Conservation (phyloP, 768 basidiomycete genomes). For the Pisolithus albus region DNA sequence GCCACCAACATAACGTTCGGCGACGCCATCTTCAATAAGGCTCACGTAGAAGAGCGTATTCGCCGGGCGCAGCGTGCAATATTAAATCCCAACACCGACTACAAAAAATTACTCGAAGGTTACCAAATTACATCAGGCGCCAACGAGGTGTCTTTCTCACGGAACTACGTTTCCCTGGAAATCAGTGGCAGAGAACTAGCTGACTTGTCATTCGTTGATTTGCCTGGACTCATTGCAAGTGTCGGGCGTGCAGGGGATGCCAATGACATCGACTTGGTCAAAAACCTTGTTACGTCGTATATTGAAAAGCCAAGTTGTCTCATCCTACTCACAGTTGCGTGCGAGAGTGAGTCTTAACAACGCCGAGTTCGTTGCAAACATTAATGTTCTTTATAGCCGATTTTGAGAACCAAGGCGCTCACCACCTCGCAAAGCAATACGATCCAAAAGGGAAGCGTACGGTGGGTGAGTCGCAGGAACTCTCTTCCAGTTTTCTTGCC, state of each 20-base stretch:
- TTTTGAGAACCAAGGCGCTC: slow-evolving; percentile 73
- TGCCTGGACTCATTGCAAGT: slow-evolving; percentile 59
- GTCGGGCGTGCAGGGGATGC: slow-evolving; percentile 42
- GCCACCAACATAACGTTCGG: slow-evolving; percentile 41
- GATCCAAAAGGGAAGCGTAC: slow-evolving; percentile 63
- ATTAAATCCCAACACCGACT: slow-evolving; percentile 42
- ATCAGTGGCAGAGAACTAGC: slow-evolving; percentile 55
- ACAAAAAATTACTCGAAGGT: slow-evolving; percentile 9
- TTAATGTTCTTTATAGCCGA: slow-evolving; percentile 52
- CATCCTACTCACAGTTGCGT: slow-evolving; percentile 58
- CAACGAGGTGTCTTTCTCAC: slow-evolving; percentile 39
- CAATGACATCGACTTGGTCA: slow-evolving; percentile 41
- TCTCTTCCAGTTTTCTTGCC: slow-evolving; percentile 40
- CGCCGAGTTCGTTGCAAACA: slow-evolving; percentile 5
- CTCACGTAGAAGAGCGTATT: slow-evolving; percentile 58
- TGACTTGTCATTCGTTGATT: slow-evolving; percentile 59
- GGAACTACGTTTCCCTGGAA: slow-evolving; percentile 49
- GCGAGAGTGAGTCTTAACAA: slow-evolving; percentile 17
- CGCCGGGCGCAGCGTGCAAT: slow-evolving; percentile 61
- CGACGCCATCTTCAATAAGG: slow-evolving; percentile 40
- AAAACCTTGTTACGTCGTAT: slow-evolving; percentile 16
- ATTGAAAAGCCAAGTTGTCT: slow-evolving; percentile 64
- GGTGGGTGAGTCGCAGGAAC: slow-evolving; percentile 54
- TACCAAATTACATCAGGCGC: slow-evolving; percentile 4
- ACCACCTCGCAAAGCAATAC: slow-evolving; percentile 50